A percentile compares a stretch with the other conserved stretches of the same genome.
Conservation (phyloP, 1,284 basidiomycete species). For the Inonotus hispidus region DNA sequence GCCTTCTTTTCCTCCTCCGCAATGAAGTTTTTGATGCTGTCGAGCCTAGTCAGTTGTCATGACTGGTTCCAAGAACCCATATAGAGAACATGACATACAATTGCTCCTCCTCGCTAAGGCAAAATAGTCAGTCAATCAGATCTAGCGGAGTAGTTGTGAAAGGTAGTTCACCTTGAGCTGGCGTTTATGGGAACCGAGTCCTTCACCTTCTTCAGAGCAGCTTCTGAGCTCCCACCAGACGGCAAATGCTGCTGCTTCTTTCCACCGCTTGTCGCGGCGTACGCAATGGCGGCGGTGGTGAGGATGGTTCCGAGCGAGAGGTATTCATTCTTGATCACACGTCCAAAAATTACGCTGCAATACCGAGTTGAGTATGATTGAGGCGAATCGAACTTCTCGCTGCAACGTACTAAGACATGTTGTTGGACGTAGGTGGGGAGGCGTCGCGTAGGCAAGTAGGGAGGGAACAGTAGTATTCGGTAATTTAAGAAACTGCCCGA, state of each 20-base stretch:
- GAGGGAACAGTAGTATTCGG: too few relatives aligned
- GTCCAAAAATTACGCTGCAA: constrained; percentile 62
- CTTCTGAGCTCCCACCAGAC: constrained; percentile 30
- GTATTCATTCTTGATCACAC: constrained; percentile 72
- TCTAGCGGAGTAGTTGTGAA: constrained; percentile 10
- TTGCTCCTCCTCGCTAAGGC: constrained; percentile 57
- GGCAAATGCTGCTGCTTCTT: constrained; percentile 39
- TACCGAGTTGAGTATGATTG: background rate
- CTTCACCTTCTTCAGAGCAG: constrained; percentile 48
- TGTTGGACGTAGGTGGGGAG: background rate
- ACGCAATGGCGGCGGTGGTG: constrained; percentile 45
- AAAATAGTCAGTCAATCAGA: constrained; percentile 13
- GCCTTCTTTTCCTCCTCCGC: constrained; percentile 72
- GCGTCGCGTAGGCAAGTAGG: too few relatives aligned
- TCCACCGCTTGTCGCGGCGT: constrained; percentile 44
- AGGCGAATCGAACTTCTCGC: background rate
- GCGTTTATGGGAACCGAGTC: constrained; percentile 57
- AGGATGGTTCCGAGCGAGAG: constrained; percentile 63
- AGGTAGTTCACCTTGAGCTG: constrained; percentile 55
- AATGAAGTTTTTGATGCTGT: constrained; percentile 72
- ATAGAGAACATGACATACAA: constrained; percentile 48
- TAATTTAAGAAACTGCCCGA: too few relatives aligned
- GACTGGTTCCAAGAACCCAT: constrained; percentile 21
- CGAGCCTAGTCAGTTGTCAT: constrained; percentile 39
- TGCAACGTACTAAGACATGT: constrained; percentile 3